phyloP scores from a whole-genome alignment of 345 rosid species.

The Lepidium didymum region DNA sequence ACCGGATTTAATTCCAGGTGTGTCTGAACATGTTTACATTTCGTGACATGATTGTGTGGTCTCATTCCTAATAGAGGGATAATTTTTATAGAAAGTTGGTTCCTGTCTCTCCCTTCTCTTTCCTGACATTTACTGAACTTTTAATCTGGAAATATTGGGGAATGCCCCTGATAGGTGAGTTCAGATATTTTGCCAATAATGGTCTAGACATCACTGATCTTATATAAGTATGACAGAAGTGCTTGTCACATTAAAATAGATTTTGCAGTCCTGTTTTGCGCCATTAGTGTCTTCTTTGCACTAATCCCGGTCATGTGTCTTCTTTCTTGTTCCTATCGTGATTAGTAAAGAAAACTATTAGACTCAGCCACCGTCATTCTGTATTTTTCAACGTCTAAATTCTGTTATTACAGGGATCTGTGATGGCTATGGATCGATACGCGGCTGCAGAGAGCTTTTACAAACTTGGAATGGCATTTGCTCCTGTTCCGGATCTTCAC shows the following conservation, averaged over 20 bases:
- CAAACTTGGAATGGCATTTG: constrained; percentile 98
- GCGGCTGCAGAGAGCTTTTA: constrained; percentile 97
- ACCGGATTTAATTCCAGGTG: neutral
- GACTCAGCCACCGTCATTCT: neutral
- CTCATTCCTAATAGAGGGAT: neutral
- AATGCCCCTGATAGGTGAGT: neutral
- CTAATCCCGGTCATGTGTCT: neutral
- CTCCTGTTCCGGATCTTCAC: constrained; percentile 99
- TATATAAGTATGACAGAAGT: neutral
- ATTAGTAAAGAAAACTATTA: neutral
- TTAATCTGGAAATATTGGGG: neutral
- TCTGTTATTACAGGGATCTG: constrained; percentile 49
- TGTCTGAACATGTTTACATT: neutral
- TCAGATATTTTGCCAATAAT: neutral
- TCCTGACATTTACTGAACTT: neutral
- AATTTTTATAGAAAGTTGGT: neutral
- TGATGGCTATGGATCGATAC: constrained; percentile 84
- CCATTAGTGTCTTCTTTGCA: neutral
- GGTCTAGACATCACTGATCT: neutral
- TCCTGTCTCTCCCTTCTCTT: neutral
- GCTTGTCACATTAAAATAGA: neutral
- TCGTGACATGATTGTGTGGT: neutral
- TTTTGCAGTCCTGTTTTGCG: neutral
- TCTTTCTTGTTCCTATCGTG: neutral
- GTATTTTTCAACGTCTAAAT: neutral